Base-by-base conservation (phyloP, 371 early-diverging fungal genomes). In the Furculomyces boomerangus region DNA sequence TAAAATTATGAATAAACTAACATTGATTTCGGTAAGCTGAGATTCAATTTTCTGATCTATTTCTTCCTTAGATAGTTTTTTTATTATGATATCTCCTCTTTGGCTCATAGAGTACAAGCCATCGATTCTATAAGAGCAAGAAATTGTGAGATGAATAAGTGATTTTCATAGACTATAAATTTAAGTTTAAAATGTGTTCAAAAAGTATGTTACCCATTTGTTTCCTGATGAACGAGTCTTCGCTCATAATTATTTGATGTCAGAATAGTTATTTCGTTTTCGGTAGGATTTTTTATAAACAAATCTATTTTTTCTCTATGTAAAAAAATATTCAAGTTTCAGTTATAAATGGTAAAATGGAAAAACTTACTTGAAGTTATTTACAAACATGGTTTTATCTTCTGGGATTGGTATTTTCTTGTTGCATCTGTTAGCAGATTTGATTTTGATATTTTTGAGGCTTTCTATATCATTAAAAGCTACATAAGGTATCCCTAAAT, bases 381-480 rank as follows among this genome's bases (percentile, higher is more conserved):
- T 60, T 28, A 84, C 61, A 68, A 79, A 90, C 1, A 57, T 65
- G 18, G 50, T 44, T 55, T 75, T 74, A 28, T 69, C 64, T 3
- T 77, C 79, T 60, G 84, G 84, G 16, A 84, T 62, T 16, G 60
- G 68, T 20, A 83, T 79, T 50, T 71, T 74, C 1, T 77, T 72
- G 50, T 79, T 70, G n/a, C 77, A 72, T 28, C 75, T 72, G 22
- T 65, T 68, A 27, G 71, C 50, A 29, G 66, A 57, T 32, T 62
- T 61, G 22, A 30, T 59, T 8, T 73, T 73, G 50, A 80, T 73
- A 3, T 57, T 59, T 18, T 66, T 61, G 35, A 71, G 71, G 2
- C 55, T 58, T n/a, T 70, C 61, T 32, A 85, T 84, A 47, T 88
- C 83, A 16, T 70, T 67, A 7, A 58, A 56, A 10, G 77, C 84